Percentiles rank a stretch among this genome's conserved stretches.
These are phyloP conservation scores for Rutstroemia sp. DNA, from an alignment of 2,329 filamentous ascomycete genomes.

Conservation along the genomic window DNA sequence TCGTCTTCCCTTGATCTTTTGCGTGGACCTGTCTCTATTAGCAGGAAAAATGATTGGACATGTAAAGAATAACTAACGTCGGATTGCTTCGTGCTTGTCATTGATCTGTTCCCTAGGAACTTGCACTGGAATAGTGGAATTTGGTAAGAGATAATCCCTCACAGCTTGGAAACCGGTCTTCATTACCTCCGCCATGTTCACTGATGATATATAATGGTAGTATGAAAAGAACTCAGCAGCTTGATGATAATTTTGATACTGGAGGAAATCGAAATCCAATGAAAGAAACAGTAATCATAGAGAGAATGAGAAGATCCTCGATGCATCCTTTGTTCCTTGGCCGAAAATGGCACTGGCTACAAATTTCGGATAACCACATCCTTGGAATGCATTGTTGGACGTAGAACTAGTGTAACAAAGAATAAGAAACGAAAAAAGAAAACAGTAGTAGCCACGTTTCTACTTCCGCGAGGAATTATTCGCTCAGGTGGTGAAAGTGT, in stretches of 20 bases:
- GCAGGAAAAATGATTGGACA: background rate
- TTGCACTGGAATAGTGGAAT: background rate
- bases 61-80: slow-evolving; percentile 4
- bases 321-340: background rate
- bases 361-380: too few relatives aligned
- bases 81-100: slow-evolving; percentile 19
- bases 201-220: background rate
- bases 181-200: background rate
- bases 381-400: too few relatives aligned
- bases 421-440: too few relatives aligned
- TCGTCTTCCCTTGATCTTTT: slow-evolving; percentile 1
- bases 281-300: too few relatives aligned
- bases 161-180: background rate
- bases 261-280: too few relatives aligned
- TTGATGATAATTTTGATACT: background rate
- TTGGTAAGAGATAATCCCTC: slow-evolving; percentile 1
- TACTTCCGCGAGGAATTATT: too few relatives aligned
- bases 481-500: too few relatives aligned
- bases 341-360: too few relatives aligned
- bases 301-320: background rate
- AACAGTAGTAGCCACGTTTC: too few relatives aligned
- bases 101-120: background rate
- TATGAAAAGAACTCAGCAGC: background rate
- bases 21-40: slow-evolving; percentile 1
- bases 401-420: too few relatives aligned